Conservation (phyloP, 2,329 filamentous ascomycete species). For the Didymella pomorum region DNA sequence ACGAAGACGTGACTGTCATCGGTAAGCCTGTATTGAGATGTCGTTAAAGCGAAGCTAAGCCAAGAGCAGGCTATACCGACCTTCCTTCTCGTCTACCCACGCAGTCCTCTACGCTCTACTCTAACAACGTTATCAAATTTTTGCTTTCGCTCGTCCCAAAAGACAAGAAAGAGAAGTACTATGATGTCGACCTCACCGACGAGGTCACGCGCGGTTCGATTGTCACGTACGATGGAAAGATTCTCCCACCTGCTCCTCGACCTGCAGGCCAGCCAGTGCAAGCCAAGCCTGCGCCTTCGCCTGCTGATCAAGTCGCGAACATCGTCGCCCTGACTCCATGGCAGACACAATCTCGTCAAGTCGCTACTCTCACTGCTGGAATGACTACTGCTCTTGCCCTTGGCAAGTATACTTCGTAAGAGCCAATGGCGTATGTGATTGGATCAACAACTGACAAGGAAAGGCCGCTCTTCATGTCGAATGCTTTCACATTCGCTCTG, state of each 20-base stretch:
- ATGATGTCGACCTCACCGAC: conserved; percentile 80
- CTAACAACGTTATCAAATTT: conserved; percentile 92
- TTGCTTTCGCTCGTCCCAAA: conserved; percentile 81
- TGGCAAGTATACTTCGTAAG: conserved; percentile 75
- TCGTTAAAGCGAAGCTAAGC: conserved; percentile 2
- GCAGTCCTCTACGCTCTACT: conserved; percentile 88
- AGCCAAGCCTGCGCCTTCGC: conserved; percentile 50
- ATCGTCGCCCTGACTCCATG: conserved; percentile 78
- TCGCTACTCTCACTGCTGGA: conserved; percentile 75
- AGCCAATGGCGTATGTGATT: not conserved
- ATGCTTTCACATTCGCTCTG: conserved; percentile 83
- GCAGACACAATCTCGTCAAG: conserved; percentile 80
- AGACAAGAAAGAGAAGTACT: conserved; percentile 79
- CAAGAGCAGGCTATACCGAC: conserved; percentile 73
- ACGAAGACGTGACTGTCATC: conserved; percentile 84
- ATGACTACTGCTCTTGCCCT: conserved; percentile 79
- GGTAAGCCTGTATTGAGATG: conserved; percentile 59
- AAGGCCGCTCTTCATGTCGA: conserved; percentile 81
- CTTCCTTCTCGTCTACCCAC: conserved; percentile 85
- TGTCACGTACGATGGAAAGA: conserved; percentile 78
- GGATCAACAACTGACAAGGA: conserved; percentile 4
- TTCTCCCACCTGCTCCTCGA: conserved; percentile 78
- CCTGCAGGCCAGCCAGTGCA: conserved; percentile 67
- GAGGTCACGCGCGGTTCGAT: conserved; percentile 88
- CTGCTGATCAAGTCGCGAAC: conserved; percentile 58